Evolutionary conservation across 1,284 basidiomycete genomes (phyloP), one percentile per base, ranked within the genome.

Genomic region (Papiliotrema laurentii): DNA sequence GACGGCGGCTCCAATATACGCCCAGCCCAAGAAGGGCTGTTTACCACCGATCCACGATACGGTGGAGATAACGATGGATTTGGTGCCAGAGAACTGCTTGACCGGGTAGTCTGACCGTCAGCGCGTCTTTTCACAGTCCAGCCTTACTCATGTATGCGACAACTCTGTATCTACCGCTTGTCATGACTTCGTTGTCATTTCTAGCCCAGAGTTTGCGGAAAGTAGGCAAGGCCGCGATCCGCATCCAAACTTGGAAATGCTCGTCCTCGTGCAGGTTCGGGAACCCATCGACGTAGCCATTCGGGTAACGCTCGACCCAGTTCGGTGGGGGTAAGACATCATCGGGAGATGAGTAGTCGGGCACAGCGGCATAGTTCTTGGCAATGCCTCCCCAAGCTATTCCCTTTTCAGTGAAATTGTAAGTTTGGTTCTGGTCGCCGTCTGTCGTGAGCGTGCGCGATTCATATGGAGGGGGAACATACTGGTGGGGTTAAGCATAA

Each of bases 221-320:
- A 1, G 93, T 97, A 1, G 96, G 94, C 47, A 98, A 76, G 21
- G 93, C 94, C 1, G 96, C 90, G 2, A 91, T 94, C 53, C 94
- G 83, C 96, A 99, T 99, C 96, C 96, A 99, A 61, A 97, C 93
- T 75, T 97, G 92, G 78, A 99, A 97, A 68, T 92, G 93, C 73
- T 98, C 89, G 69, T 98, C 83, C 1, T 72, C 65, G 45, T 77
- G 76, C 28, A 97, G 78, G 66, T 97, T 78, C 11, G 90, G 93
- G 30, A 87, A 82, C n/a, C 79, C 78, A 4, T 76, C 71, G 3
- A 82, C 83, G 76, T 97, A 97, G 47, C 81, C 81, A 55, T 87
- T 70, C 0, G 88, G 87, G 75, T 79, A 97, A 46, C 78, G 78
- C 27, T 72, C 64, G 0, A 56, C 68, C 92, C 96, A 98, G 74